Evolutionary conservation across 2,329 filamentous ascomycete species (phyloP), one percentile per base, ranked within the genome.

Genomic region (Aspergillus niger): DNA sequence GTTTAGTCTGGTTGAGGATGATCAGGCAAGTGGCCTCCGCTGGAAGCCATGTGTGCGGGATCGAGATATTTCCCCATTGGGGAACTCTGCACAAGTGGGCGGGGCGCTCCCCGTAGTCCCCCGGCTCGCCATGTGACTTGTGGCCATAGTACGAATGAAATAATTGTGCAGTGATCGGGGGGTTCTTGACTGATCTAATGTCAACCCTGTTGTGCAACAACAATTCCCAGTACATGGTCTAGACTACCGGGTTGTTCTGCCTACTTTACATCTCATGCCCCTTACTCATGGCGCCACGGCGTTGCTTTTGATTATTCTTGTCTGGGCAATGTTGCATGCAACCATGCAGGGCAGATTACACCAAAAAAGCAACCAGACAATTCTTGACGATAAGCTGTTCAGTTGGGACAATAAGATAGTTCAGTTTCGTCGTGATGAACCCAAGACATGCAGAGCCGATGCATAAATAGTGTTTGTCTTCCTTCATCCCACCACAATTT

Each of bases 1-100:
- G 20, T 17, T 32, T 32, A 30, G 28, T 36, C 32, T 53, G 57
- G 48, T 43, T 20, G 41, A 24, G 8, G n/a, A 17, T 60, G 36
- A 20, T 54, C 28, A n/a, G 44, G 15, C 47, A 57, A 30, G 54
- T 55, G 49, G 39, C 58, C 48, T 44, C 59, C 57, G 26, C 24
- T 57, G 52, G 38, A 22, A 20, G 49, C 57, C 57, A 63, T 55
- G 48, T 64, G 62, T 65, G 64, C 60, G 60, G 64, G 63, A 61
- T 47, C 56, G 60, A 44, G 61, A 65, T 63, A 63, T 67, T 68
- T 63, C 66, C 63, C 43, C 54, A 62, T 67, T 61, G 55, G 60
- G 65, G 66, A 65, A 64, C 52, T 47, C 26, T 64, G 65, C 66
- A 43, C 41, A 48, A 3, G 8, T 39, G 62, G 38, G 20, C 13